phyloP scores from a whole-genome alignment of 2,329 filamentous ascomycete species.

The Phialophora chinensis region DNA sequence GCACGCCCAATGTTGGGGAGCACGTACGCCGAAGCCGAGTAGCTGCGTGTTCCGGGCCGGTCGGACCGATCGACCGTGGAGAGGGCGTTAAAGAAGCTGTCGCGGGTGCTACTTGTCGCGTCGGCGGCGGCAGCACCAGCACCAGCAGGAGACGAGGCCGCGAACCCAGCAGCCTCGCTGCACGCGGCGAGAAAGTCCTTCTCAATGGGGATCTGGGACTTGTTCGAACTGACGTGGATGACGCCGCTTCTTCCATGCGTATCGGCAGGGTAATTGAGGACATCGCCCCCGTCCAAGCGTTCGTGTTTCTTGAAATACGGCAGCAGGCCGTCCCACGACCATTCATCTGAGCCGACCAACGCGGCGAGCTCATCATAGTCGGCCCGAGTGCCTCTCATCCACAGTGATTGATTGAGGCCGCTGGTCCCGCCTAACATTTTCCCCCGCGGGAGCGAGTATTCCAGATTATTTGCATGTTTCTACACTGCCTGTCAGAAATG shows the following conservation, averaged over 20 bases:
- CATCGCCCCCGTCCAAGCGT: conserved; percentile 40
- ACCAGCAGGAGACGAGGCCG: not conserved
- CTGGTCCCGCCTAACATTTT: conserved; percentile 44
- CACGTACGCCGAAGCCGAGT: conserved; percentile 48
- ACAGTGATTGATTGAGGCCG: conserved; percentile 42
- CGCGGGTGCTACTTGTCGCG: conserved; percentile 14
- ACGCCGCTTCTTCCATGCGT: conserved; percentile 42
- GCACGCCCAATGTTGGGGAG: conserved; percentile 43
- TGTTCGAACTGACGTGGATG: conserved; percentile 41
- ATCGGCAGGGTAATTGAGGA: conserved; percentile 13
- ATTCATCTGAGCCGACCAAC: conserved; percentile 40
- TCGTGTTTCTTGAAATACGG: conserved; percentile 41
- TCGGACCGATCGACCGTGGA: conserved; percentile 28
- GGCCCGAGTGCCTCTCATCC: not conserved
- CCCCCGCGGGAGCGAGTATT: conserved; percentile 41
- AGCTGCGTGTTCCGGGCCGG: conserved; percentile 43
- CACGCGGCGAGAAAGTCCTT: conserved; percentile 22
- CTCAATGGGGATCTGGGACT: conserved; percentile 25
- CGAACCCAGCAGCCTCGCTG: conserved; percentile 22
- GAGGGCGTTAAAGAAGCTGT: conserved; percentile 20
- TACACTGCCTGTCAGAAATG: conserved; percentile 24
- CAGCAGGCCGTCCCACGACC: conserved; percentile 41
- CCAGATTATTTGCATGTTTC: conserved; percentile 23
- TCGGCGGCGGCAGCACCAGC: not conserved
- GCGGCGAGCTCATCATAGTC: conserved; percentile 42